Evolutionary conservation across 352 stramenopile genomes (phyloP), one percentile per base, ranked within the genome.

Genomic region (Halophytophthora batemanensis): DNA sequence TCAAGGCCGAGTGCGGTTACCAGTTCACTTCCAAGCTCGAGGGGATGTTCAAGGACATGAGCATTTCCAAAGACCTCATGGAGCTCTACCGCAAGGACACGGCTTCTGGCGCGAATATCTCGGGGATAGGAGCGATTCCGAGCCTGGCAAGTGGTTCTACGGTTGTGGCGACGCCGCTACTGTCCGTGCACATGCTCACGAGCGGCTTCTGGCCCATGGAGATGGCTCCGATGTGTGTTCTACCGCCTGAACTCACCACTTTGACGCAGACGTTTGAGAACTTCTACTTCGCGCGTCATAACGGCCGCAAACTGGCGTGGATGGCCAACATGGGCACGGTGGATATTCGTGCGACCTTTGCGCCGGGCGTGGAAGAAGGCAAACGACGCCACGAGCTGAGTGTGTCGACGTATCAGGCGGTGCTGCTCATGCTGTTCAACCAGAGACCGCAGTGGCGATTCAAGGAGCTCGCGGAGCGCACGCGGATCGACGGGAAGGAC

Each of bases 11-110:
- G 77, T 99, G 97, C 71, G 97, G 97, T 3, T 99, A 99, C 70
- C 95, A 99, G 73, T 99, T 99, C 59, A 99, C 97, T 2, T 97
- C 82, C 17, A 99, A 99, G 66, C 70, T 99, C 4, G 97, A 99
- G 56, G 96, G 96, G 23, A 99, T 99, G 97, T 99, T 99, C 64
- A 99, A 98, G 60, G 97, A 99, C 66, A 98, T 99, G 81, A 80
- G 82, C 48, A 98, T 99, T 47, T 99, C 96, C 6, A 97, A 97
- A 53, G 95, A 99, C 69, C 87, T 97, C 14, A 96, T 98, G 77
- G 93, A 98, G 43, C 52, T 87, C 10, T 90, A 86, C 36, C 69
- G 77, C 11, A 87, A 88, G 52, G 72, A 73, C 6, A 41, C 64
- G 40, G 23, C 45, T 0, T 51, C 45, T 1, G 68, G 67, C 21